Evolutionary conservation across 2,329 filamentous ascomycete genomes (phyloP).

Genomic region (Fusarium sp.): DNA sequence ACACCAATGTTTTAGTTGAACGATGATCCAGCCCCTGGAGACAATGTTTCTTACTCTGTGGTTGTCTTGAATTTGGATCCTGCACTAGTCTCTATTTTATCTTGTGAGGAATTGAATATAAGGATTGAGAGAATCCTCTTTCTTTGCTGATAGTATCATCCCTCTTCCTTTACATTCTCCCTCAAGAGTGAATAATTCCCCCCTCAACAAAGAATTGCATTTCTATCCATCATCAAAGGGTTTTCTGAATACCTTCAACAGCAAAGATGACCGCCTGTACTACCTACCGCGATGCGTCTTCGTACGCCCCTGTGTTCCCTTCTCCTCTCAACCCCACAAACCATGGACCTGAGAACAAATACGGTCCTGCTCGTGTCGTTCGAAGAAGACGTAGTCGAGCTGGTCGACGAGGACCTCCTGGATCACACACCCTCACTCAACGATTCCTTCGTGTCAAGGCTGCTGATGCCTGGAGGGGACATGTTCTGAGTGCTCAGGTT

Average conservation of each 20-base stretch:
- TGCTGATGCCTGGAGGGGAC: conserved; percentile 55
- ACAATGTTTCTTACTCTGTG: conserved; percentile 7
- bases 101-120: conserved; percentile 41
- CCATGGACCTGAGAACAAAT: conserved; percentile 26
- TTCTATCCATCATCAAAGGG: conserved; percentile 2
- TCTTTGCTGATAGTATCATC: conserved; percentile 23
- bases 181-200: conserved; percentile 34
- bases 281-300: conserved; percentile 31
- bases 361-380: conserved; percentile 28
- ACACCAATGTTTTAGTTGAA: conserved; percentile 35
- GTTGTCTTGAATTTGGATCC: conserved; percentile 22
- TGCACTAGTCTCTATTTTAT: conserved; percentile 12
- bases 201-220: conserved; percentile 10
- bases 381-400: conserved; percentile 36
- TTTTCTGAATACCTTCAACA: conserved; percentile 9
- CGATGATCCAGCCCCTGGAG: conserved; percentile 34
- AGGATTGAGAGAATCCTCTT: conserved; percentile 36
- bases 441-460: conserved; percentile 57
- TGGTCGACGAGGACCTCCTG: conserved; percentile 27
- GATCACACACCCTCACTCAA: conserved; percentile 55
- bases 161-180: conserved; percentile 18
- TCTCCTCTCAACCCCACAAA: conserved; percentile 48
- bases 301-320: conserved; percentile 42
- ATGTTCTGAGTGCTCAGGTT: conserved; percentile 48
- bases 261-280: conserved; percentile 32